Evolutionary conservation across 306 rosid species (phyloP), one percentile per base, ranked within the genome.

Genomic region (Psophocarpus tetragonolobus): DNA sequence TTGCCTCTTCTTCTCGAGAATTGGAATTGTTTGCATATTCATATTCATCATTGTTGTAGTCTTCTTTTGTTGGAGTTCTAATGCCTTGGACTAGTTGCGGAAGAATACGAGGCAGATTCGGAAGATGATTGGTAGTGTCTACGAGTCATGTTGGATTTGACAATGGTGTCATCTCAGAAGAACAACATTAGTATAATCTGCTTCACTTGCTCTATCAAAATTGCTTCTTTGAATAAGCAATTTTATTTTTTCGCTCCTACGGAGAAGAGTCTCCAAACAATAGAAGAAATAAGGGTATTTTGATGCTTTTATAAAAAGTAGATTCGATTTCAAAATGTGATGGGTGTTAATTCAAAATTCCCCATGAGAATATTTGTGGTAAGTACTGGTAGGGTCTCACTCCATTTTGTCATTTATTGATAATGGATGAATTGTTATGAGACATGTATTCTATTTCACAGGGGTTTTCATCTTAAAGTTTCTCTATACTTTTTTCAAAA

Each of bases 401-500:
- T n/a, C n/a, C n/a, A n/a, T n/a, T n/a, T n/a, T n/a, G n/a, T n/a
- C n/a, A n/a, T n/a, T n/a, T n/a, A n/a, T 67, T 54, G 13, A 68
- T 45, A 53, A 41, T 60, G 76, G 45, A 66, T 56, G 83, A 62
- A 56, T 51, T 56, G 47, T 17, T 86, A 74, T 56, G 68, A 68
- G 48, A 83, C 78, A 80, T 23, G n/a, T 30, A 53, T 70, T 83
- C 91, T 23, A 54, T 83, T 63, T 7, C 44, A 71, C 82, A 18
- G 32, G 51, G 21, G 63, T 74, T 74, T 77, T 78, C 75, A 79
- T 48, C 85, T 42, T 42, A 84, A 75, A 82, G 80, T 64, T 79
- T 85, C 87, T 82, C 90, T 54, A 56, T 74, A 64, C n/a, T 83
- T 74, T 72, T 82, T 62, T 44, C 75, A 60, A 67, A 75, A 71